Evolutionary conservation across 441 rosid genomes (phyloP), one percentile per base, ranked within the genome.

Genomic region (Geranium incanum): DNA sequence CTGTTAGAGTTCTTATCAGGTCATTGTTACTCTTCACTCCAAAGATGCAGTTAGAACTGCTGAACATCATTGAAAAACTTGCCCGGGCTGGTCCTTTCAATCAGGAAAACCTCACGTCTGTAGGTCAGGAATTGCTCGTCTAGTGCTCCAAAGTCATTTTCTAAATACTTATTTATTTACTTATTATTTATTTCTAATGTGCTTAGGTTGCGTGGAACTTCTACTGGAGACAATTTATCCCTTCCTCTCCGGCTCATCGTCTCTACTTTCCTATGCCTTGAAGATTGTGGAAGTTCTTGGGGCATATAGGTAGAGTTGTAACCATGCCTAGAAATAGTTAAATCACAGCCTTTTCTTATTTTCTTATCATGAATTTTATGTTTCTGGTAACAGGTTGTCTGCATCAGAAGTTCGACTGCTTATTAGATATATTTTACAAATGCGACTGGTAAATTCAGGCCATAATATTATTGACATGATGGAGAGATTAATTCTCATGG

Each of bases 241-340:
- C 12, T 96, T 92, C 74, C 95, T 96, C 73, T 77, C 80, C 11
- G 89, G 97, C 65, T 87, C 97, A 80, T 93, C 98, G 80, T 86
- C 89, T 0, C 76, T 96, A 70, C 96, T 92, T 72, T 87, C 87
- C 38, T 81, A 92, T 86, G 85, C 91, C 75, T 75, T 96, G 89
- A 96, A 89, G 88, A 96, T 93, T 83, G 93, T 96, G 79, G 98
- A 93, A 84, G 85, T 84, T 83, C 96, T 96, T 78, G 99, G 99
- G 74, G 92, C 99, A n/a, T 92, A 96, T 82, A 89, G 97, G 99
- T 95, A 82, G 23, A 74, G 23, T 67, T 70, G n/a, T 67, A 11
- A 43, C 36, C 60, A 73, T 77, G 67, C 70, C 55, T 73, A 16
- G 45, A 66, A 70, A 39, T 52, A 36, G 45, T 71, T 39, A 15